Conservation (phyloP, 305 asterid genomes). For the Withania somnifera region DNA sequence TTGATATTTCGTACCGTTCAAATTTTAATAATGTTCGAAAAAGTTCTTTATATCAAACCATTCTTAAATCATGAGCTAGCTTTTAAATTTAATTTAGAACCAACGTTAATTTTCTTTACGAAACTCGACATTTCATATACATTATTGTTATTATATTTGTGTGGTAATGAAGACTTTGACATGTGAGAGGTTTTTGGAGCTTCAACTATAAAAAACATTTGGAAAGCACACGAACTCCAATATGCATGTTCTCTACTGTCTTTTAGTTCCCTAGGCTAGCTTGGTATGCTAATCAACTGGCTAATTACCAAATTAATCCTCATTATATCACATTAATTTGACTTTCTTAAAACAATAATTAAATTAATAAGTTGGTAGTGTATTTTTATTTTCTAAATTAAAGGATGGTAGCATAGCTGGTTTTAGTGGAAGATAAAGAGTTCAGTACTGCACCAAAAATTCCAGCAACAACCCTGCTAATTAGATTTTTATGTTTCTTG, state of each 20-base stretch:
- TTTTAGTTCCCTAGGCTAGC: conserved; percentile 2
- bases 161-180: conserved; percentile 10
- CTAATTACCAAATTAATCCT: background rate
- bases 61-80: too few relatives aligned
- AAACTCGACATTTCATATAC: too few relatives aligned
- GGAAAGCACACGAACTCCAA: conserved; percentile 23
- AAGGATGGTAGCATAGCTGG: background rate
- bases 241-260: background rate
- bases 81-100: too few relatives aligned
- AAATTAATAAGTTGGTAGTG: background rate
- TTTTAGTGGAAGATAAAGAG: background rate
- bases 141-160: background rate
- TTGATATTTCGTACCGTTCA: too few relatives aligned
- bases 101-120: too few relatives aligned
- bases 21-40: too few relatives aligned
- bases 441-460: conserved; percentile 1
- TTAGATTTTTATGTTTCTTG: conserved; percentile 1
- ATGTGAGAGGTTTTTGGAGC: conserved; percentile 25
- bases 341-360: background rate
- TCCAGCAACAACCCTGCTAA: conserved; percentile 6
- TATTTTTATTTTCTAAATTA: background rate
- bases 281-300: background rate
- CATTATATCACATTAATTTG: background rate
- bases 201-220: background rate
- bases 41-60: too few relatives aligned